Conservation (phyloP, 768 basidiomycete genomes). For the Mycena belliarum region DNA sequence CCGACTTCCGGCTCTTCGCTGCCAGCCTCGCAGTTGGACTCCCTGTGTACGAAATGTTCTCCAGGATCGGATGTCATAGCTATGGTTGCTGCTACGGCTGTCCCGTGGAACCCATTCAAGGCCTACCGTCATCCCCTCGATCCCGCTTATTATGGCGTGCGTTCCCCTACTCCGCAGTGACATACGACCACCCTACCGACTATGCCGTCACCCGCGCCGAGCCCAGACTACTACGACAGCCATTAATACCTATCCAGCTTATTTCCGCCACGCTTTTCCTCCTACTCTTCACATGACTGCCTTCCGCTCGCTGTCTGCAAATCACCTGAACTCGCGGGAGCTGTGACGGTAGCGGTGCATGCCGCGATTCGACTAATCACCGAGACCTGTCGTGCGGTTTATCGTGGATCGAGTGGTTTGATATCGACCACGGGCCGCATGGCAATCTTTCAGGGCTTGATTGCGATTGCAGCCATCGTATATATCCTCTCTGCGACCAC, state of each 20-base stretch:
- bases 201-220: slow-evolving; percentile 22
- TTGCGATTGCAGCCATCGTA: not conserved
- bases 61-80: slow-evolving; percentile 22
- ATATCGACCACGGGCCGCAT: slow-evolving; percentile 14
- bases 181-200: slow-evolving; percentile 15
- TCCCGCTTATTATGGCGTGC: slow-evolving; percentile 7
- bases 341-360: slow-evolving; percentile 15
- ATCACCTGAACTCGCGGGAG: slow-evolving; percentile 8
- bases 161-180: slow-evolving; percentile 12
- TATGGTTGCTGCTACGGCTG: slow-evolving; percentile 25
- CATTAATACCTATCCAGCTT: slow-evolving; percentile 22
- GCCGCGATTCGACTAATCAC: slow-evolving; percentile 18
- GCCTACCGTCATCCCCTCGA: not conserved
- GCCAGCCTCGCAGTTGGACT: slow-evolving; percentile 22
- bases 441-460: slow-evolving; percentile 4
- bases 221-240: slow-evolving; percentile 16
- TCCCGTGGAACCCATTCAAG: slow-evolving; percentile 10
- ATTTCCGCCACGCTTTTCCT: slow-evolving; percentile 24
- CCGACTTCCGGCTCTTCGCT: slow-evolving; percentile 9
- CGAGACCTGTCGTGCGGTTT: slow-evolving; percentile 22
- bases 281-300: slow-evolving; percentile 9
- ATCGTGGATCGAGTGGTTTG: slow-evolving; percentile 10
- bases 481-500: not conserved
- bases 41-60: slow-evolving; percentile 23
- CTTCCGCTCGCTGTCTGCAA: not conserved